Conservation (phyloP, 225 moss, liverwort and hornwort species). For the Physcomitrium patens region DNA sequence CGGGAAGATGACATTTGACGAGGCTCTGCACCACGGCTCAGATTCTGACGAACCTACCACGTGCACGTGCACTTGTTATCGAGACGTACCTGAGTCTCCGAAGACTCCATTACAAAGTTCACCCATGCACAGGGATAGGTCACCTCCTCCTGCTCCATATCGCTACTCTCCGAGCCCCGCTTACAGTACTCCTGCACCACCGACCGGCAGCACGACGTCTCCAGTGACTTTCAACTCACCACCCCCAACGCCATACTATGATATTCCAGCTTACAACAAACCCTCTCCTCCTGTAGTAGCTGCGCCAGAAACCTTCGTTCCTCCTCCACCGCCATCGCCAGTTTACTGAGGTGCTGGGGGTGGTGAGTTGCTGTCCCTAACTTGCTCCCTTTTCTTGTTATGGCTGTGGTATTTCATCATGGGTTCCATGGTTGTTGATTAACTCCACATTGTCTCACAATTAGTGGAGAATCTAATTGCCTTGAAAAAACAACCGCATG, state of each 20-base stretch:
- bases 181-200: slow-evolving; percentile 20
- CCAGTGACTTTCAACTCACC: background rate
- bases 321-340: slow-evolving; percentile 13
- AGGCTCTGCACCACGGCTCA: background rate
- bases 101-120: slow-evolving; percentile 22
- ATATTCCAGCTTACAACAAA: background rate
- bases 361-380: too few relatives aligned
- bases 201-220: background rate
- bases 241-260: background rate
- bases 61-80: slow-evolving; percentile 30
- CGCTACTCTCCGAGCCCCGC: slow-evolving; percentile 19
- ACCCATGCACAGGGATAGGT: slow-evolving; percentile 11
- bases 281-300: slow-evolving; percentile 15
- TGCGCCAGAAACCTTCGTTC: slow-evolving; percentile 10
- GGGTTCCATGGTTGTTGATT: background rate
- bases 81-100: background rate
- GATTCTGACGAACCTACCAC: slow-evolving; percentile 1
- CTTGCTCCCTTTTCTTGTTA: too few relatives aligned
- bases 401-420: too few relatives aligned
- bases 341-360: slow-evolving; percentile 18
- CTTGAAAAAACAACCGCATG: background rate
- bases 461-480: too few relatives aligned
- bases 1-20: slow-evolving; percentile 6
- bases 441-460: background rate
- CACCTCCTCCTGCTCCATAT: slow-evolving; percentile 29